phyloP scores from a whole-genome alignment of 2,329 filamentous ascomycete species.

The Aspergillus fumigatus region DNA sequence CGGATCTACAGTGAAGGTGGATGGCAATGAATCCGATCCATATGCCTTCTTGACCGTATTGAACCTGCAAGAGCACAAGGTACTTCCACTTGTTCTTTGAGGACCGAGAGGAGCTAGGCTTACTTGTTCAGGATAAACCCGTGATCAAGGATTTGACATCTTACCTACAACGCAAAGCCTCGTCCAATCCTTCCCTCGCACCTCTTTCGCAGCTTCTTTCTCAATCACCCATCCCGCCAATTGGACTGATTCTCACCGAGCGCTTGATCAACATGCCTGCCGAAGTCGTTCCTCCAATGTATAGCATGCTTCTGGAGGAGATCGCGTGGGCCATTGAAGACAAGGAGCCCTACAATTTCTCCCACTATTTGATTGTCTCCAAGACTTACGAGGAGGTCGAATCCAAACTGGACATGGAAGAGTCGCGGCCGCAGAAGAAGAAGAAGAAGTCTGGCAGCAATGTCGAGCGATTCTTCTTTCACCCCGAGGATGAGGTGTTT shows the following conservation, averaged over 20 bases:
- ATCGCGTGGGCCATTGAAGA: conserved; percentile 83
- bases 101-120: background rate
- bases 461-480: conserved; percentile 77
- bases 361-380: conserved; percentile 85
- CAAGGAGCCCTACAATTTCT: conserved; percentile 86
- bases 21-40: conserved; percentile 85
- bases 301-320: conserved; percentile 89
- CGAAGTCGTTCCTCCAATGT: conserved; percentile 88
- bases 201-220: conserved; percentile 56
- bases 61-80: conserved; percentile 71
- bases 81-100: conserved; percentile 20
- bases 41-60: conserved; percentile 89
- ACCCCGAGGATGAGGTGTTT: conserved; percentile 89
- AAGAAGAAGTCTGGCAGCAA: conserved; percentile 52
- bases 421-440: conserved; percentile 60
- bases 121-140: conserved; percentile 54
- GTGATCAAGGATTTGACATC: conserved; percentile 65
- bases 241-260: conserved; percentile 87
- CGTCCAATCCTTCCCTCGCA: conserved; percentile 52
- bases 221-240: conserved; percentile 51
- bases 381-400: conserved; percentile 89
- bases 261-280: conserved; percentile 95
- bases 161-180: conserved; percentile 61
- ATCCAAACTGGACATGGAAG: conserved; percentile 69
- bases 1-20: conserved; percentile 95